Conservation (phyloP, 768 basidiomycete genomes). For the Holtermannia corniformis region DNA sequence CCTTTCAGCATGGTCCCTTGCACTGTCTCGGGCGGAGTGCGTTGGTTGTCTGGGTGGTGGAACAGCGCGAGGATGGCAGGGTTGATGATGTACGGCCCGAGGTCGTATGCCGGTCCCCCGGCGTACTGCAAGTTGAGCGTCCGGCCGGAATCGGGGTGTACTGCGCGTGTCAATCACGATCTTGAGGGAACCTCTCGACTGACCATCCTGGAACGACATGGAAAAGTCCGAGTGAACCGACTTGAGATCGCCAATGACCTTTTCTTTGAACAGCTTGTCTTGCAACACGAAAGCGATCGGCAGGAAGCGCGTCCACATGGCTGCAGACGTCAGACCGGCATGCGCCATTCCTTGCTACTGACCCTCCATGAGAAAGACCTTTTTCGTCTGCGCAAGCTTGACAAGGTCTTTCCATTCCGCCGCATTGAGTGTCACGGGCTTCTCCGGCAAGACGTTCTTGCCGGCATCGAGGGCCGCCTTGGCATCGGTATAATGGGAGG, state of each 20-base stretch:
- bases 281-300: slow-evolving; percentile 34
- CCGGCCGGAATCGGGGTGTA: slow-evolving; percentile 27
- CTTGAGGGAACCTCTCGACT: too few species aligned
- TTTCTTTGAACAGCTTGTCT: slow-evolving; percentile 24
- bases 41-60: slow-evolving; percentile 32
- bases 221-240: slow-evolving; percentile 31
- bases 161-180: too few species aligned
- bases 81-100: slow-evolving; percentile 28
- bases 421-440: slow-evolving; percentile 38
- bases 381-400: slow-evolving; percentile 33
- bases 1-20: slow-evolving; percentile 14
- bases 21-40: slow-evolving; percentile 17
- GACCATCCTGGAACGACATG: slow-evolving; percentile 28
- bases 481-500: slow-evolving; percentile 34
- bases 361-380: slow-evolving; percentile 41
- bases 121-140: slow-evolving; percentile 35
- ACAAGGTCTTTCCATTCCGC: slow-evolving; percentile 31
- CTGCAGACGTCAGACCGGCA: slow-evolving; percentile 4
- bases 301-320: slow-evolving; percentile 41
- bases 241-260: slow-evolving; percentile 36
- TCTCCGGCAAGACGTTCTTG: slow-evolving; percentile 40
- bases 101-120: slow-evolving; percentile 41
- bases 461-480: slow-evolving; percentile 34
- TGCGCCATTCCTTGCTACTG: not conserved
- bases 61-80: slow-evolving; percentile 26